Base-by-base conservation (phyloP, 495 filamentous ascomycete species). In the Aspergillus nanangensis region DNA sequence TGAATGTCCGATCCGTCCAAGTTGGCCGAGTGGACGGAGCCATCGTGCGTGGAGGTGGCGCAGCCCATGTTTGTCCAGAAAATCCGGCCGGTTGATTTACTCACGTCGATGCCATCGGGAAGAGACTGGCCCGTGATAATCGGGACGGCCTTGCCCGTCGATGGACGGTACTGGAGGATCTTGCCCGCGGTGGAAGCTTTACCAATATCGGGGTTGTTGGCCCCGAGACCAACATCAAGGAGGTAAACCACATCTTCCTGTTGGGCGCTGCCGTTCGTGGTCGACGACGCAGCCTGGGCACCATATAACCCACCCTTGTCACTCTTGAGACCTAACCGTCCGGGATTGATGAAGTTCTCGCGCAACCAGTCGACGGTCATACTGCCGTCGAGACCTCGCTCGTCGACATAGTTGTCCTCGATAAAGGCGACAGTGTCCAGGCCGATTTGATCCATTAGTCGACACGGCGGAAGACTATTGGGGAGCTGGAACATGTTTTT, bases 51-150 rank as follows among this genome's bases (percentile, higher is more conserved):
- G 0, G 57, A 55, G 1, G 62, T 56, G 18, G 47, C 46, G 19
- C 40, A 44, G 8, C 77, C 77, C 74, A 80, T 79, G 44, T 65
- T 69, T n/a, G 74, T 75, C 76, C 75, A 80, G 62, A 72, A 77
- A 13, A 81, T 62, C 0, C 63, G 58, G 17, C 62, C 63, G 0
- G 44, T 56, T 2, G 42, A 36, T 0, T 52, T 48, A 4, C 58
- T 63, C 2, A 76, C 44, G 22, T 66, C 75, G 18, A 79, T 67
- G 0, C 75, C 75, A 52, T 80, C 75, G 0, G 77, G 77, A 3
- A 73, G 47, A n/a, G 51, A 48, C 37, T 66, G 66, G 4, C 55
- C 50, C 2, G 51, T 47, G 2, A 63, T 46, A 1, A 78, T 34
- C 0, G 63, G 48, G 1, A 51, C 52, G 31, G 55, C 42, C 17